Evolutionary conservation across 2,329 filamentous ascomycete species (phyloP), one percentile per base, ranked within the genome.

Genomic region (Fusarium setosum): DNA sequence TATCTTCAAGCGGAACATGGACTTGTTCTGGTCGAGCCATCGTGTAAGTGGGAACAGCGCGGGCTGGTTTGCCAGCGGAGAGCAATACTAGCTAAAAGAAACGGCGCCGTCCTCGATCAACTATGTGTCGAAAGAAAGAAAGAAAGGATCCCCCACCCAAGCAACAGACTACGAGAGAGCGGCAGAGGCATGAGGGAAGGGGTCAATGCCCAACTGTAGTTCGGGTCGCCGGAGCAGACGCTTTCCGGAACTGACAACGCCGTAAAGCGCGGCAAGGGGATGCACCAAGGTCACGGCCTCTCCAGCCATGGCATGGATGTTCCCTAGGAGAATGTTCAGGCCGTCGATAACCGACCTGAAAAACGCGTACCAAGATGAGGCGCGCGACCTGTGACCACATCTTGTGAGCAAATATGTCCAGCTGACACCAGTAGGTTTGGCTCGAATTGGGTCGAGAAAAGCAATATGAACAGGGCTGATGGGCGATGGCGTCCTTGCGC

Each of bases 401-500:
- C 44, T 48, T 21, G 29, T 48, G 24, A 15, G 15, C 29, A 48
- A 15, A n/a, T 17, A 17, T 26, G 44, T 35, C 44, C 44, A 35
- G 44, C 29, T 35, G 44, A 24, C 11, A 29, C 44, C 18, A 48
- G 18, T 35, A 48, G 18, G 40, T 20, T 15, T 42, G 15, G 4
- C 40, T 42, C 17, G 40, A 24, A n/a, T 42, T 24, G 40, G 40
- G 26, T 42, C 24, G 20, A 17, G 26, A 42, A 42, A 42, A 42
- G 40, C 40, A 42, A 42, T 42, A 42, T 35, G 35, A 48, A 21
- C 34, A 35, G 44, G 44, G 44, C 31, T 48, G 44, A 48, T 29
- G 31, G 44, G 20, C 44, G 20, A 48, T 48, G 44, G 31, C 31
- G 35, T 48, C n/a, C n/a, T n/a, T n/a, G n/a, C n/a, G n/a, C n/a